Evolutionary conservation across 148 eudicot genomes (phyloP).

Genomic region (Nepenthes gracilis): DNA sequence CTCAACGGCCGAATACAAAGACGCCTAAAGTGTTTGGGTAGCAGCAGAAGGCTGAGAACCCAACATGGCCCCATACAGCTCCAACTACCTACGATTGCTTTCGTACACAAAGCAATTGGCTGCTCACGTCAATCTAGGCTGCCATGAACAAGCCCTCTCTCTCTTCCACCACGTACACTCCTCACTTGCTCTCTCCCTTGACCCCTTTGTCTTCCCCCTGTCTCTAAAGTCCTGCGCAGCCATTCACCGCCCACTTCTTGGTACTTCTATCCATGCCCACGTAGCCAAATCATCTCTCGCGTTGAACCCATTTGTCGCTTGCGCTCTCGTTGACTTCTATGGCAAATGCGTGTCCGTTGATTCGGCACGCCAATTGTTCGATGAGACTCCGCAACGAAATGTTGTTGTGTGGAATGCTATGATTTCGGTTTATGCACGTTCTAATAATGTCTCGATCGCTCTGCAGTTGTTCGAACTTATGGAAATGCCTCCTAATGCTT

Average conservation of each 20-base stretch:
- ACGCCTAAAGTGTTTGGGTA: too few relatives aligned
- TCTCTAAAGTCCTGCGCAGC: conserved; percentile 44
- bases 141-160: conserved; percentile 32
- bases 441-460: conserved; percentile 17
- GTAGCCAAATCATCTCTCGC: conserved; percentile 19
- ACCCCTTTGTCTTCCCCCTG: conserved; percentile 45
- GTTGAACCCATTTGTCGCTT: conserved; percentile 38
- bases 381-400: conserved; percentile 27
- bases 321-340: conserved; percentile 33
- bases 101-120: conserved; percentile 30
- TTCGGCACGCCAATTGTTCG: conserved; percentile 33
- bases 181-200: conserved; percentile 16
- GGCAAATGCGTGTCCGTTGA: conserved; percentile 29
- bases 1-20: too few relatives aligned
- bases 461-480: conserved; percentile 30
- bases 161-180: conserved; percentile 38
- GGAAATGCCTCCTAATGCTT: conserved; percentile 30
- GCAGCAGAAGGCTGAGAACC: too few relatives aligned
- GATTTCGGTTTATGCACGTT: conserved; percentile 31
- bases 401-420: conserved; percentile 45
- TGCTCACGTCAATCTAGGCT: conserved; percentile 31
- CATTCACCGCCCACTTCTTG: conserved; percentile 15
- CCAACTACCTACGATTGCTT: conserved; percentile 31
- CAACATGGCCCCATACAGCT: conserved; percentile 22
- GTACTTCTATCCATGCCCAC: conserved; percentile 31